Base-by-base conservation (phyloP, 768 basidiomycete genomes). In the Lactifluus pinguis region DNA sequence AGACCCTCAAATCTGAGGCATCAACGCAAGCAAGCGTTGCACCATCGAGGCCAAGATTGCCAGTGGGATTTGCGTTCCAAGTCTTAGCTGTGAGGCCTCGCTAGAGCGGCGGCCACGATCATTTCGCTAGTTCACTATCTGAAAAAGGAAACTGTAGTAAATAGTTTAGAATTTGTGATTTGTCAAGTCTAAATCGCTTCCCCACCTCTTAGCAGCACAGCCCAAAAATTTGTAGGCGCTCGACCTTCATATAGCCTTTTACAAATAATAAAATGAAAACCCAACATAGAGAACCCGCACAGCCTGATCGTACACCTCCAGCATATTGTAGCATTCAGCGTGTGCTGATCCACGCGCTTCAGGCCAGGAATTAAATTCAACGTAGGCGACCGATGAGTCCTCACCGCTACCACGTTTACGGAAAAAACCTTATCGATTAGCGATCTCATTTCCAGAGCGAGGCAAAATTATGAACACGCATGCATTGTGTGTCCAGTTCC, bases 291-390 rank as follows among this genome's bases (percentile, higher is more conserved):
- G 56, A 57, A 53, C 32, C 47, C 44, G 50, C 61, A 62, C 61
- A 62, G 61, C 61, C 61, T 49, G 51, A 32, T 49, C 56, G 21
- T 36, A 39, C 51, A 21, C 41, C 34, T 62, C 49, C 45, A 32
- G 48, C 44, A 57, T 44, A 61, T 57, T 61, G 41, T 14, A 25
- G 9, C 38, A 13, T 58, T 62, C 61, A 47, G 45, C 45, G 34
- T 58, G 61, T 53, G 39, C 21, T 62, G 61, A 62, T 62, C 56
- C 61, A 62, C 57, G 61, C 57, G 45, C 61, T 49, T 62, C 15
- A 61, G 39, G 60, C 41, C 55, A 57, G 60, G 55, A 45, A 53
- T 48, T 49, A 49, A 54, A 58, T 21, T 10, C 39, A 42, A 51
- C 51, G 25, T 58, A 58, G 42, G 56, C 38, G 29, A 53, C 34